Conservation (phyloP, 2,329 filamentous ascomycete species). For the Hyphodiscus sp. region DNA sequence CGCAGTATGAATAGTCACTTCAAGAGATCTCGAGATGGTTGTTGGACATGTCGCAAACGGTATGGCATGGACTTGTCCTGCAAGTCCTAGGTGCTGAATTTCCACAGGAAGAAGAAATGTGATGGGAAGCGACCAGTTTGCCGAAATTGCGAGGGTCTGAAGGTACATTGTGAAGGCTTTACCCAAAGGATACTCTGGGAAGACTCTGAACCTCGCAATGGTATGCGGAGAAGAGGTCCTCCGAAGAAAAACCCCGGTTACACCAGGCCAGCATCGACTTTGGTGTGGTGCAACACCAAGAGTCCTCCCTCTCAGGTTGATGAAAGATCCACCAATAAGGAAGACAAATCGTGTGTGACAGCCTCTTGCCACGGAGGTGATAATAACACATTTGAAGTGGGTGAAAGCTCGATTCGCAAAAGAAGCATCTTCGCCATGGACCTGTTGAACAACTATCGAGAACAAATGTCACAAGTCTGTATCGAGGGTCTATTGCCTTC, state of each 20-base stretch:
- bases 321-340: not conserved
- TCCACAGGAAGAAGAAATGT: not conserved
- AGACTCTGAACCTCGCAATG: not conserved
- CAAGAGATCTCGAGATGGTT: not conserved
- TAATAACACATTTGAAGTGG: not conserved
- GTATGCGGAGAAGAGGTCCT: not conserved
- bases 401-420: not conserved
- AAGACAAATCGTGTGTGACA: not conserved
- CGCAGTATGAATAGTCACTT: not conserved
- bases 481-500: not conserved
- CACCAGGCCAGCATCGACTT: not conserved
- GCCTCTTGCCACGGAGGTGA: not conserved
- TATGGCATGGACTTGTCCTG: not conserved
- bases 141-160: not conserved
- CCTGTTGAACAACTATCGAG: not conserved
- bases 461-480: not conserved
- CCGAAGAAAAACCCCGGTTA: not conserved
- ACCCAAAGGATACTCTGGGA: not conserved
- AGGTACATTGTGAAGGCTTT: not conserved
- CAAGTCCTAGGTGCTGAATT: not conserved
- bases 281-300: not conserved
- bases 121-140: not conserved
- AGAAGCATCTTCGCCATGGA: not conserved
- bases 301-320: not conserved
- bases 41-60: not conserved